These are phyloP conservation scores for Tympanopsis confertula DNA, from an alignment of 2,329 filamentous ascomycete species.

Conservation along the genomic window DNA sequence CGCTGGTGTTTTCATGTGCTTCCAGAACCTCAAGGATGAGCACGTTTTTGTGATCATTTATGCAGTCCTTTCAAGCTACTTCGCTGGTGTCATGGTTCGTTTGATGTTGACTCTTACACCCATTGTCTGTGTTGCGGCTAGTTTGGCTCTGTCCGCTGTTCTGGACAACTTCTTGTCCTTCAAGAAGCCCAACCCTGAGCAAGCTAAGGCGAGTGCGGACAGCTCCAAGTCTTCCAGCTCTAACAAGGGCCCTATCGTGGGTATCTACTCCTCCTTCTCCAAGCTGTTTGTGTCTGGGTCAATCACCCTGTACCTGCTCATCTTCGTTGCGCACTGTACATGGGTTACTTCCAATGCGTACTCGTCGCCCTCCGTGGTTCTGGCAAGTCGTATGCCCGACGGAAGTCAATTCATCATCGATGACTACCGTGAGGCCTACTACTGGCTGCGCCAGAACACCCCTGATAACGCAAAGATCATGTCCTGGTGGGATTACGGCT, in stretches of 20 bases:
- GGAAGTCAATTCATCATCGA: constrained; percentile 98
- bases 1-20: constrained; percentile 95
- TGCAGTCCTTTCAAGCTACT: constrained; percentile 92
- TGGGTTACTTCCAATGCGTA: constrained; percentile 99
- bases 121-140: constrained; percentile 87
- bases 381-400: constrained; percentile 84
- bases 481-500: constrained; percentile 99
- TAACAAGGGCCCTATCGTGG: constrained; percentile 62
- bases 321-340: constrained; percentile 95
- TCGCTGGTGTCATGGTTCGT: constrained; percentile 97
- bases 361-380: constrained; percentile 91
- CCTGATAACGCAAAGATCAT: constrained; percentile 92
- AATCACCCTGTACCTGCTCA: constrained; percentile 68
- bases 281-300: constrained; percentile 67
- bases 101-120: constrained; percentile 96
- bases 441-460: constrained; percentile 98
- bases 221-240: constrained; percentile 59
- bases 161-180: constrained; percentile 73
- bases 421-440: constrained; percentile 97
- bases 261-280: constrained; percentile 71
- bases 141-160: constrained; percentile 76
- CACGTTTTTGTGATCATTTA: constrained; percentile 98
- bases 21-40: constrained; percentile 85
- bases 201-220: constrained; percentile 31
- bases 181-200: constrained; percentile 44